A percentile compares a stretch with the other conserved stretches of the same genome.
phyloP scores from a whole-genome alignment of 2,329 filamentous ascomycete species.

The Stagonosporopsis cucurbitacearum region DNA sequence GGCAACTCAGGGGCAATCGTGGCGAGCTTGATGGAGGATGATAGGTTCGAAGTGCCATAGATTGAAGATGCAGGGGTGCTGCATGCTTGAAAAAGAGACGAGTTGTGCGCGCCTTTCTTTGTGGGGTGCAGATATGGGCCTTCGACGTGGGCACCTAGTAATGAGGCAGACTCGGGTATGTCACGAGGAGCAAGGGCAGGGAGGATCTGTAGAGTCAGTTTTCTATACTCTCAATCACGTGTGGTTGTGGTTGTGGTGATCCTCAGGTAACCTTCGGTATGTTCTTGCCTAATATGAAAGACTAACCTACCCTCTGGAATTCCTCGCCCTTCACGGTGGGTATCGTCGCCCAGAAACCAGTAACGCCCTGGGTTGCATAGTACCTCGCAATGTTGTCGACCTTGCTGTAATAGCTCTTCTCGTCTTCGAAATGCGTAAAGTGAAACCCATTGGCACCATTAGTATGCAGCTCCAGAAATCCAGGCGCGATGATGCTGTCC shows the following conservation, averaged over 20 bases:
- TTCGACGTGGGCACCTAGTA: conserved; percentile 64
- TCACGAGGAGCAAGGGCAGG: conserved; percentile 55
- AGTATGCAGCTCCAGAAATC: conserved; percentile 63
- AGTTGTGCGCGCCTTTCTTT: conserved; percentile 62
- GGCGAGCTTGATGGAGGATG: conserved; percentile 55
- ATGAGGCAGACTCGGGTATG: conserved; percentile 53
- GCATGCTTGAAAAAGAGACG: conserved; percentile 52
- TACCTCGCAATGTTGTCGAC: conserved; percentile 57
- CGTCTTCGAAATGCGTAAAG: conserved; percentile 58
- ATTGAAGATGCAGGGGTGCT: conserved; percentile 45
- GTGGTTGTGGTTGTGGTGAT: background rate
- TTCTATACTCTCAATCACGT: background rate
- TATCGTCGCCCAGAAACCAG: conserved; percentile 61
- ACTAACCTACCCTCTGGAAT: conserved; percentile 50
- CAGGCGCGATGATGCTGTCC: conserved; percentile 60
- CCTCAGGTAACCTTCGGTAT: background rate
- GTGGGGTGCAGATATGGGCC: conserved; percentile 61
- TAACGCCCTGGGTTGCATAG: conserved; percentile 60
- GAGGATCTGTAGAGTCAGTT: conserved; percentile 51
- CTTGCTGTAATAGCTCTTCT: conserved; percentile 51
- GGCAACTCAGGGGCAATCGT: conserved; percentile 62
- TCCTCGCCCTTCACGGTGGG: conserved; percentile 57
- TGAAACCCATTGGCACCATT: conserved; percentile 62
- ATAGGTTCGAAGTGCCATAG: conserved; percentile 56
- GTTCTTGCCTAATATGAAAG: background rate